These are phyloP conservation scores for Xylaria cubensis DNA, from an alignment of 495 filamentous ascomycete genomes.

Conservation along the genomic window DNA sequence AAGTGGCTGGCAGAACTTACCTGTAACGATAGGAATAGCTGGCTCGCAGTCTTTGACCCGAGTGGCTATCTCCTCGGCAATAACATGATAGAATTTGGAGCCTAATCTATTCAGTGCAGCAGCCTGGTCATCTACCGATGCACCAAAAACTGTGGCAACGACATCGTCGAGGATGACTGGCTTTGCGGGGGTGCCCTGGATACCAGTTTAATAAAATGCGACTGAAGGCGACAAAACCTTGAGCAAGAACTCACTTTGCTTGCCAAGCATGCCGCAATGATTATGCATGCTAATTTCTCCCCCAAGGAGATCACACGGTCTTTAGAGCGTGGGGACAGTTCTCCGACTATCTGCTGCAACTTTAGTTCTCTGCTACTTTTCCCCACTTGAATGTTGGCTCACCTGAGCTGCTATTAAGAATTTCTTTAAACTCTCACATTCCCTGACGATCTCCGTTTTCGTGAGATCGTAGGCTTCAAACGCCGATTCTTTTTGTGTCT, in stretches of 20 bases:
- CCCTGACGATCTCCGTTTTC: constrained; percentile 36
- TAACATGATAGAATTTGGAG: constrained; percentile 43
- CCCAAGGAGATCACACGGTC: constrained; percentile 48
- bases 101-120: constrained; percentile 38
- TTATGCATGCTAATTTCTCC: constrained; percentile 46
- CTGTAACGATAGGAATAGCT: constrained; percentile 42
- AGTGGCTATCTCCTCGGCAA: constrained; percentile 40
- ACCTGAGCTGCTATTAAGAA: constrained; percentile 47
- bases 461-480: constrained; percentile 35
- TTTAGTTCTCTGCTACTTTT: constrained; percentile 21
- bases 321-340: constrained; percentile 45
- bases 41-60: constrained; percentile 37
- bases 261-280: constrained; percentile 44
- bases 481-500: constrained; percentile 9
- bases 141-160: constrained; percentile 43
- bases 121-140: constrained; percentile 37
- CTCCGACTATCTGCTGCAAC: constrained; percentile 43
- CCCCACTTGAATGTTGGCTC: neutral
- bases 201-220: constrained; percentile 2
- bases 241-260: constrained; percentile 38
- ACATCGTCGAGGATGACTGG: constrained; percentile 45
- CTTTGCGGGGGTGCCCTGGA: constrained; percentile 43
- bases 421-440: constrained; percentile 45
- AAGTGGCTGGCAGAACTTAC: constrained; percentile 24
- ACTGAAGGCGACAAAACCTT: neutral